phyloP scores from a whole-genome alignment of 192 early-diverging fungal species.

The Endogone sp. region DNA sequence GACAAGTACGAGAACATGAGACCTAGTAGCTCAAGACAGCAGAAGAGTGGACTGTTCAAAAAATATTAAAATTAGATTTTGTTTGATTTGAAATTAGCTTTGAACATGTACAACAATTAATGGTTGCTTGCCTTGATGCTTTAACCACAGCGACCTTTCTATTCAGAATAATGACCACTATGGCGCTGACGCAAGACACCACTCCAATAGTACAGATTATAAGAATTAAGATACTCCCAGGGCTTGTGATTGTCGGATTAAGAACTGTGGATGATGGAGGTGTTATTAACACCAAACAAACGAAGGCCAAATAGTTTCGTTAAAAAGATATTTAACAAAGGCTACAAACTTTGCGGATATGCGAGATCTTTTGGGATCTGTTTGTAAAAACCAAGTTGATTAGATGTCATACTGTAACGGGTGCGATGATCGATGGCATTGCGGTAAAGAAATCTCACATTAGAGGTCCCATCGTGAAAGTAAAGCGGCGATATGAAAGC shows the following conservation, averaged over 20 bases:
- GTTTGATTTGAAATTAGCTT: no score
- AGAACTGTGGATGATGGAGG: no score
- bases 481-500: not conserved
- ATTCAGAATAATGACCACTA: not conserved
- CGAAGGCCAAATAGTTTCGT: not conserved
- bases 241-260: not conserved
- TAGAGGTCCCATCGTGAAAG: not conserved
- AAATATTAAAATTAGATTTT: no score
- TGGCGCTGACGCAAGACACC: not conserved
- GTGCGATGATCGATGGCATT: not conserved
- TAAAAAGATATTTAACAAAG: no score
- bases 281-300: no score
- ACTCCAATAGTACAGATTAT: not conserved
- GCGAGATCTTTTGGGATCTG: not conserved
- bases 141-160: not conserved
- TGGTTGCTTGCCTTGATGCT: not conserved
- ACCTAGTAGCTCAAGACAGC: slow-evolving; percentile 44
- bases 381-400: no score
- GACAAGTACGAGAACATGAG: slow-evolving; percentile 41
- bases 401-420: not conserved
- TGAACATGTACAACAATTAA: not conserved
- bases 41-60: slow-evolving; percentile 41
- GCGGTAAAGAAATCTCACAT: not conserved
- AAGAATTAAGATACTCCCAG: not conserved
- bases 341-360: not conserved